Evolutionary conservation across 2,329 filamentous ascomycete genomes (phyloP).

Genomic region (Shiraia bambusicola): DNA sequence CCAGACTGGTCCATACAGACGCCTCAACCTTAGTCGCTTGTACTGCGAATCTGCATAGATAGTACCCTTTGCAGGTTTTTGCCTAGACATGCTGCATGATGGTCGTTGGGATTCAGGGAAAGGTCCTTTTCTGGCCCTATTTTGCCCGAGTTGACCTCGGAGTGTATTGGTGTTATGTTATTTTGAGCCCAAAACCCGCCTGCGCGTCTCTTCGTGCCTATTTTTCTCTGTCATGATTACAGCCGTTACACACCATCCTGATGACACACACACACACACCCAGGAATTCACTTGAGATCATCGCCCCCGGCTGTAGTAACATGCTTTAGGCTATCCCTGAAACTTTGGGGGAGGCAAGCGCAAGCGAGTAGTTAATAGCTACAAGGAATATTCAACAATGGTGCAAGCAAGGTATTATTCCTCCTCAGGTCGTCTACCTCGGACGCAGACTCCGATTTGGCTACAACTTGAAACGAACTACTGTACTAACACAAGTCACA

Average conservation of each 20-base stretch:
- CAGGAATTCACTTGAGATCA: neutral
- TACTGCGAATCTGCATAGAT: slow-evolving; percentile 2
- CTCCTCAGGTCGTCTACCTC: slow-evolving; percentile 5
- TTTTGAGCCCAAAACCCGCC: neutral
- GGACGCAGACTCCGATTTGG: slow-evolving; percentile 6
- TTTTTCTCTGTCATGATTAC: slow-evolving; percentile 15
- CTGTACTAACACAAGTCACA: slow-evolving; percentile 10
- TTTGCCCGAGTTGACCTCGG: too few species aligned
- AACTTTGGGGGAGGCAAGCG: slow-evolving; percentile 6
- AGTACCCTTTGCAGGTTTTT: slow-evolving; percentile 3
- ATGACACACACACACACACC: neutral
- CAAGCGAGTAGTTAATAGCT: slow-evolving; percentile 5
- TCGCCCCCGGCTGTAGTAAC: neutral
- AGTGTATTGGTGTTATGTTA: too few species aligned
- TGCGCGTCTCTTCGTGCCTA: neutral
- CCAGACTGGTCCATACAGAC: slow-evolving; percentile 12
- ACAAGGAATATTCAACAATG: neutral
- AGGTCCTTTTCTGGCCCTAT: too few species aligned
- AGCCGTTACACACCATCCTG: slow-evolving; percentile 1
- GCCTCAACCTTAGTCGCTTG: neutral
- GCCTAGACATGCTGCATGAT: neutral
- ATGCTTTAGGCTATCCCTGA: neutral
- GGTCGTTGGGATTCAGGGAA: neutral
- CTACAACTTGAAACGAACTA: slow-evolving; percentile 14
- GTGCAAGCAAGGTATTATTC: neutral